Evolutionary conservation across 768 basidiomycete species (phyloP), one percentile per base, ranked within the genome.

Genomic region (Cantharellus anzutake): DNA sequence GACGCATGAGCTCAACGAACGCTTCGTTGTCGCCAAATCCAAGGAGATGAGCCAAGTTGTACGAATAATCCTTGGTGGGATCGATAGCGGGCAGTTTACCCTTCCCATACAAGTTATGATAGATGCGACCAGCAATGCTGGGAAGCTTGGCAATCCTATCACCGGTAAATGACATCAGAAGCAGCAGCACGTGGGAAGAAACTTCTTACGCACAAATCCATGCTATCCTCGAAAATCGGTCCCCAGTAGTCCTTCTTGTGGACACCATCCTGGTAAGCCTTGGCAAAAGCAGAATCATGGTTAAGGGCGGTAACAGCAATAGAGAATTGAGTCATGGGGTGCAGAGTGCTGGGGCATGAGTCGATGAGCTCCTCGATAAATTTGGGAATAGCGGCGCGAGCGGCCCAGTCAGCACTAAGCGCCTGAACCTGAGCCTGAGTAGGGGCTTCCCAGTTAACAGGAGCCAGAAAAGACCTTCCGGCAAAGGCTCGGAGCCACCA

Each of bases 241-340:
- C 84, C 82, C 94, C 94, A 98, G 78, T 98, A 98, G 56, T 97
- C 91, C 72, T 83, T 85, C 77, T 98, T 98, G 67, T 83, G 80
- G 64, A 91, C 78, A 61, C 94, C 94, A 65, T 88, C 77, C 60
- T 86, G 83, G 73, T 98, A 98, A 3, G 90, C 89, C 71, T 90
- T 87, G 60, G 93, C 91, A 68, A 98, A 98, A 39, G 89, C 87
- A 3, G 94, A 97, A 71, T 96, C 83, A 71, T 97, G 93, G 77
- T 89, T 90, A 40, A 90, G 76, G 39, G 94, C 92, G 64, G 93
- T 97, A 65, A 94, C 89, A 61, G 93, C 93, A 68, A 96, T 75
- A 70, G 85, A 86, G 75, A 98, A 96, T 74, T 98, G 94, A 72
- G 86, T 91, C 94, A 98, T 98, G 64, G 94, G 94, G 71, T 98